Conservation (phyloP, 2,329 filamentous ascomycete genomes). For the Exophiala bonariae region DNA sequence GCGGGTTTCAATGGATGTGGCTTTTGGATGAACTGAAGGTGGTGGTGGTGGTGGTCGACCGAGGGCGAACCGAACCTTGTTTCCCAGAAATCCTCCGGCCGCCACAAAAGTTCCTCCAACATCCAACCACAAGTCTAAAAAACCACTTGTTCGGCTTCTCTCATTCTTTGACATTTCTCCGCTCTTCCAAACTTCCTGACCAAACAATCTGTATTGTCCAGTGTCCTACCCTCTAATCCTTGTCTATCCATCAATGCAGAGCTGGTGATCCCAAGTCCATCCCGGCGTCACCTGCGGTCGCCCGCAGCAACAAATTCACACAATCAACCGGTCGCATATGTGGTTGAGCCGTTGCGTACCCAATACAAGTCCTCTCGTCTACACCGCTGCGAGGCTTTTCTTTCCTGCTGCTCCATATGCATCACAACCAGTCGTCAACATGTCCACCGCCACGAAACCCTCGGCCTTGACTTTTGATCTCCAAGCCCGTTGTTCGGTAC, state of each 20-base stretch:
- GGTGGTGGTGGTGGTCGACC: no score
- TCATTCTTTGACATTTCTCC: neutral
- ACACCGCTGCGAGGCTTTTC: conserved; percentile 19
- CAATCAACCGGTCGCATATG: conserved; percentile 24
- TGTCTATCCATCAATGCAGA: conserved; percentile 2
- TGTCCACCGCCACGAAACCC: conserved; percentile 23
- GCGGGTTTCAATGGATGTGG: no score
- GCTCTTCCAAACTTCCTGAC: neutral
- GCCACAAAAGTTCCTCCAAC: no score
- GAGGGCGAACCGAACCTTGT: no score
- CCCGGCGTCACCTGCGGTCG: conserved; percentile 17
- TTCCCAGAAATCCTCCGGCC: no score
- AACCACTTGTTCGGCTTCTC: no score
- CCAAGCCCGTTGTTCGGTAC: conserved; percentile 75
- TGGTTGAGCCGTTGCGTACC: conserved; percentile 13
- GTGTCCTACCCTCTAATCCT: conserved; percentile 3
- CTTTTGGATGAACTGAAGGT: no score
- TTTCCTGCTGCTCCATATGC: conserved; percentile 18
- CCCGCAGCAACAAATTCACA: conserved; percentile 12
- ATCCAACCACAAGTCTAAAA: no score
- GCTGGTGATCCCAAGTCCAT: conserved; percentile 12
- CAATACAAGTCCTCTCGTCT: conserved; percentile 18
- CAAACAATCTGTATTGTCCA: neutral
- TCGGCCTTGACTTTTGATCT: conserved; percentile 77
- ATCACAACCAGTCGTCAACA: conserved; percentile 16